phyloP scores from a whole-genome alignment of 192 early-diverging fungal species.

The Dissophora globulifera region DNA sequence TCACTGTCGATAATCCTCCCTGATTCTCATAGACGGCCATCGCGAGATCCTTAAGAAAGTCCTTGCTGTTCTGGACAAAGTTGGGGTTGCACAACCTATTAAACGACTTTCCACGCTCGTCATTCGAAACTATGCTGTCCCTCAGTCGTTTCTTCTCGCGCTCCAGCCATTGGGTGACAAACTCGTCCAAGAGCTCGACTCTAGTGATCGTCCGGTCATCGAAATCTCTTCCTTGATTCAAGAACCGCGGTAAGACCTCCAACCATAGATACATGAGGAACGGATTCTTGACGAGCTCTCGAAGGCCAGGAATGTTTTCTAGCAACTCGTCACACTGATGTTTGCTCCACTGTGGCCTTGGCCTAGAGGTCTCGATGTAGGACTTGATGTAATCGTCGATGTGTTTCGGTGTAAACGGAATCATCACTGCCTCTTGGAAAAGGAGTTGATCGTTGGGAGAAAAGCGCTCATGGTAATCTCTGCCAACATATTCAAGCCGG shows the following conservation, averaged over 20 bases:
- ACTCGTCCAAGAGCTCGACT: not conserved
- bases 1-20: no score
- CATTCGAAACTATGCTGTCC: not conserved
- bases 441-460: no score
- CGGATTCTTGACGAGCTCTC: slow-evolving; percentile 3
- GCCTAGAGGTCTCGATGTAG: no score
- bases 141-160: not conserved
- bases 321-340: not conserved
- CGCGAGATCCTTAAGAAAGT: not conserved
- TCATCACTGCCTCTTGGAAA: no score
- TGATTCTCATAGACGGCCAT: not conserved
- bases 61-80: no score
- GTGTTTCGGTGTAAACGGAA: no score
- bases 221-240: not conserved
- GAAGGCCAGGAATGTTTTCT: not conserved
- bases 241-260: not conserved
- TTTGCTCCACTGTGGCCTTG: no score
- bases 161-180: not conserved
- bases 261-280: not conserved
- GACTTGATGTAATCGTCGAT: no score
- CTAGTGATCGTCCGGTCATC: no score
- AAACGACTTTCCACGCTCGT: no score
- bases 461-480: not conserved
- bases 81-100: no score
- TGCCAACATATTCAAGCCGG: not conserved